Evolutionary conservation across 2,329 filamentous ascomycete species (phyloP), one percentile per base, ranked within the genome.

Genomic region (Xylariaceae sp.): DNA sequence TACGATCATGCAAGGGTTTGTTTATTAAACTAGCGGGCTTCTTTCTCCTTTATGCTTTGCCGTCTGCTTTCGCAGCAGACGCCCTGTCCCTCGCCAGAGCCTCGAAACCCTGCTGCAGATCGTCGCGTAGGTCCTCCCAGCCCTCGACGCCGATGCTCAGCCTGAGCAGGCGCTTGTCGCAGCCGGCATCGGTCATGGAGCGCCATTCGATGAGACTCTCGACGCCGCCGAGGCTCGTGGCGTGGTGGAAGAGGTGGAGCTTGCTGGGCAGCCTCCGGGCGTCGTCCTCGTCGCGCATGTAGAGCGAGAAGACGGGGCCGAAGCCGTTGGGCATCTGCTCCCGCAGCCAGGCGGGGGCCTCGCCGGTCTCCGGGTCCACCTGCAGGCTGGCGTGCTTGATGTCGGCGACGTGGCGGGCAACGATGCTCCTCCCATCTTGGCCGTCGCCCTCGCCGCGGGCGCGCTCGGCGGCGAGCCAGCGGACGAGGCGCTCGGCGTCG

Each of bases 141-240:
- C 75, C 78, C 69, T 98, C 92, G 21, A 96, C 74, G 0, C 92
- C 92, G 23, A 96, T 67, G 60, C 89, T 96, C 19, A 98, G 67
- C 36, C 92, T 69, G 62, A 96, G 56, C 59, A 97, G 61, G 41
- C 76, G 70, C 56, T 71, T 75, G 57, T 94, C 86, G 27, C 94
- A 81, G 1, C 61, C 70, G 3, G 64, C 54, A 68, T 98, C 92
- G 43, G 81, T 83, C 87, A 98, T 92, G 33, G 84, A 78, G 43
- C 92, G 74, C 92, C 92, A 98, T 73, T 98, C 92, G 52, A 98
- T 89, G 68, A 97, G 65, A 56, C 87, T 92, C 74, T 97, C 92
- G 8, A 97, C 88, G 4, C 92, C 90, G 2, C 92, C 92, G 18
- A 97, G 65, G 61, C 86, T 94, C 2, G 92, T 98, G 5, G 92